phyloP scores from a whole-genome alignment of 139 green algal genomes.

The Micromonas commoda region DNA sequence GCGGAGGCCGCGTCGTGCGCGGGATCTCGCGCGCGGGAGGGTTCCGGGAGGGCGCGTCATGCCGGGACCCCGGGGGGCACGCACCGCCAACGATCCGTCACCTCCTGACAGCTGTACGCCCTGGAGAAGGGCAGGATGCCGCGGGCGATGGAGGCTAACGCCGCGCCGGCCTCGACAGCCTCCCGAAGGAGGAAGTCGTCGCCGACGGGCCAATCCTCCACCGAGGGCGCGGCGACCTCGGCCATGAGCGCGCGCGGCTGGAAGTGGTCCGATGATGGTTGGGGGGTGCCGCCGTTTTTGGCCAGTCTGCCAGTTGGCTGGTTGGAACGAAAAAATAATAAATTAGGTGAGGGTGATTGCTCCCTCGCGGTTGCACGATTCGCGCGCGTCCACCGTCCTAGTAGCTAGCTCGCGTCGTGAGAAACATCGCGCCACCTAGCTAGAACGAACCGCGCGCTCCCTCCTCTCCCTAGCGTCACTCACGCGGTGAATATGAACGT shows the following conservation, averaged over 20 bases:
- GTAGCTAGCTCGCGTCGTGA: no score
- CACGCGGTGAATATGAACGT: conserved; percentile 16
- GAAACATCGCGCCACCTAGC: no score
- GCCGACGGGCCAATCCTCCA: conserved; percentile 6
- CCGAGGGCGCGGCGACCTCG: background rate
- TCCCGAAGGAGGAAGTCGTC: conserved; percentile 6
- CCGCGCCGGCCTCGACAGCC: background rate
- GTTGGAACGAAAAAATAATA: no score
- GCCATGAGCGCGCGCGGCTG: background rate
- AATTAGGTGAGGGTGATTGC: no score
- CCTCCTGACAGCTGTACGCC: background rate
- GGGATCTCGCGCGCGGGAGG: no score
- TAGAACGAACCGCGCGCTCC: no score
- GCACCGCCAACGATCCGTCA: background rate
- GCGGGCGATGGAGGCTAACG: background rate
- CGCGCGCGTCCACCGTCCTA: no score
- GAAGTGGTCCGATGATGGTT: no score
- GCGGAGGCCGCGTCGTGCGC: no score
- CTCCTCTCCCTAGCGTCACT: background rate
- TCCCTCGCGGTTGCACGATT: background rate
- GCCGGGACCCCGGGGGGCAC: background rate
- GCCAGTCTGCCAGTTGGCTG: no score
- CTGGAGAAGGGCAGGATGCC: background rate
- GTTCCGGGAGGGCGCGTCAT: no score
- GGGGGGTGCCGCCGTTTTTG: no score